phyloP scores from a whole-genome alignment of 208 protist species.

The Wallacemonas sp. region DNA sequence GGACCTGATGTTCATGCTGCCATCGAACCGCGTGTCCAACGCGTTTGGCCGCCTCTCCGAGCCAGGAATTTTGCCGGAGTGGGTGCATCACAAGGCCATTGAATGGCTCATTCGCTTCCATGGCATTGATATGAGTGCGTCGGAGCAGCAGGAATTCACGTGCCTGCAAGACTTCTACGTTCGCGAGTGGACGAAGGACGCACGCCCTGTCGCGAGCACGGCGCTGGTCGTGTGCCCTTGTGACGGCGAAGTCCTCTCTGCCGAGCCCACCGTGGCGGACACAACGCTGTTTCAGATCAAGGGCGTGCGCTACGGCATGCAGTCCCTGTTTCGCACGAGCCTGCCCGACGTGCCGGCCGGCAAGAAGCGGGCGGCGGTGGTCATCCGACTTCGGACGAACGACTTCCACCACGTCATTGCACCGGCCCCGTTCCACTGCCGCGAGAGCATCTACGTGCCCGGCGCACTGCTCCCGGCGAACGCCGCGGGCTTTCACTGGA shows the following conservation, averaged over 20 bases:
- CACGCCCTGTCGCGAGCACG: constrained; percentile 35
- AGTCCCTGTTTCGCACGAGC: constrained; percentile 51
- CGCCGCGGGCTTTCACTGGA: constrained; percentile 72
- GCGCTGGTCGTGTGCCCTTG: constrained; percentile 58
- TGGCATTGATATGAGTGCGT: constrained; percentile 50
- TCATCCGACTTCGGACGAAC: constrained; percentile 63
- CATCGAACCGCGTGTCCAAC: constrained; percentile 69
- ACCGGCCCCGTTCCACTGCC: constrained; percentile 48
- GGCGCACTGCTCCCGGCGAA: constrained; percentile 72
- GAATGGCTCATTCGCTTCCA: constrained; percentile 55
- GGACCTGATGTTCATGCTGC: constrained; percentile 67
- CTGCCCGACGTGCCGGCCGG: constrained; percentile 26
- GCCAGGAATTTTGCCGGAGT: constrained; percentile 34
- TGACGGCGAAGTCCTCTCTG: constrained; percentile 67
- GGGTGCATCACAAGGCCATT: constrained; percentile 51
- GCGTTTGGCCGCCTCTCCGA: constrained; percentile 47
- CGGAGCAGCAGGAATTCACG: constrained; percentile 31
- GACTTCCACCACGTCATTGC: constrained; percentile 88
- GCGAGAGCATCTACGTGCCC: constrained; percentile 76
- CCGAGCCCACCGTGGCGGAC: constrained; percentile 32
- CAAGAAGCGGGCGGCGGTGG: constrained; percentile 58
- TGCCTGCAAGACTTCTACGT: constrained; percentile 85
- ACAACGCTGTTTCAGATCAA: constrained; percentile 78
- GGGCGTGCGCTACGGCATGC: constrained; percentile 66
- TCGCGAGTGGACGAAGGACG: constrained; percentile 50